Percentiles rank a stretch among this genome's conserved stretches.
Evolutionary conservation across 2,329 filamentous ascomycete species (phyloP).

Genomic region (Diaporthe sp.): DNA sequence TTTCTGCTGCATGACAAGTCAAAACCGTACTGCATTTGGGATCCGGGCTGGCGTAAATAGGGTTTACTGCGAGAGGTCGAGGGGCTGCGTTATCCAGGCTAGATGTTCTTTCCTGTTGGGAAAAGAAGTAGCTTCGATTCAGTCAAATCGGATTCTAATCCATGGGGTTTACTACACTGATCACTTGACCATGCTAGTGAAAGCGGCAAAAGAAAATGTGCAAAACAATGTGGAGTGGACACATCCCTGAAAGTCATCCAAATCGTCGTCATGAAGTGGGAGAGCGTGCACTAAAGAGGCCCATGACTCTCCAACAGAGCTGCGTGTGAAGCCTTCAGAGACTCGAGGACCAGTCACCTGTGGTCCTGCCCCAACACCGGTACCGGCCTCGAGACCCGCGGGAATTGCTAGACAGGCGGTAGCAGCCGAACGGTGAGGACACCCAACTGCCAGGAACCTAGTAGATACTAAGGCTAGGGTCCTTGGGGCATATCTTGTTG

Average conservation of each 20-base stretch:
- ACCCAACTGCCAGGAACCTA: not conserved
- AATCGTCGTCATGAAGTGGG: conserved; percentile 6
- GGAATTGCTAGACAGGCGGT: not conserved
- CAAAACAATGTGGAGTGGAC: not conserved
- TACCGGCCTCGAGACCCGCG: conserved; percentile 20
- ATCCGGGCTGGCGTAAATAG: conserved; percentile 59
- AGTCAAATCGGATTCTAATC: conserved; percentile 39
- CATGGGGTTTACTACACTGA: conserved; percentile 30
- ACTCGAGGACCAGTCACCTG: conserved; percentile 13
- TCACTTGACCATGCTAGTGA: conserved; percentile 11
- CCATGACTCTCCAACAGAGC: conserved; percentile 6
- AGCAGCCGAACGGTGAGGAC: not conserved
- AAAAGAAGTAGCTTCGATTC: conserved; percentile 37
- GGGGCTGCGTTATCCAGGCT: conserved; percentile 35
- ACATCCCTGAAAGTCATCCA: not conserved
- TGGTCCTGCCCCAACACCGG: conserved; percentile 22
- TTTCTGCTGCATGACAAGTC: conserved; percentile 42
- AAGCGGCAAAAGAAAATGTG: conserved; percentile 18
- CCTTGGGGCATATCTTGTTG: not conserved
- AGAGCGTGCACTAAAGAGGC: not conserved
- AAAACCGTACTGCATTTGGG: conserved; percentile 51
- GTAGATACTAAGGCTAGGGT: not conserved
- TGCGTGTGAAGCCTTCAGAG: not conserved
- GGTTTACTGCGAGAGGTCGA: conserved; percentile 38
- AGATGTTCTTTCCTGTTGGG: conserved; percentile 27